Base-by-base conservation (phyloP, 1,284 basidiomycete genomes). In the Puccinia polysora region DNA sequence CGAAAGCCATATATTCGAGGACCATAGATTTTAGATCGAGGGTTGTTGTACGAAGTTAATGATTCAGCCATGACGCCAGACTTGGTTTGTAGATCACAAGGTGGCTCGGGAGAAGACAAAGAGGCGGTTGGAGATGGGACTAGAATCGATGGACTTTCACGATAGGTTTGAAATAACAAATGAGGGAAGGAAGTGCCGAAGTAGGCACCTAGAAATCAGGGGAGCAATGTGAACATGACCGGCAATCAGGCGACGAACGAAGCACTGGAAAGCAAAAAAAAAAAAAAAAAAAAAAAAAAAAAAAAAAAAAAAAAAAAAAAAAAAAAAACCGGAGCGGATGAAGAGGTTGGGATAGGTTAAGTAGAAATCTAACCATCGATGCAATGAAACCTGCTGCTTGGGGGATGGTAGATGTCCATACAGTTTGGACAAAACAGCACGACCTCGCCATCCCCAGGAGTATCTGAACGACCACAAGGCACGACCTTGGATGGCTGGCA, bases 341-440 rank as follows among this genome's bases (percentile, higher is more conserved):
- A n/a, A n/a, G n/a, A n/a, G n/a, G n/a, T n/a, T n/a, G n/a, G n/a
- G n/a, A n/a, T n/a, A n/a, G n/a, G n/a, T n/a, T n/a, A 30, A 32
- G 47, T 63, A 56, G 40, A 59, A 49, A 45, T 81, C 86, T 76
- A 78, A 88, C 95, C 96, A 81, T 99, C 96, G 36, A 99, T 91
- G 25, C 91, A 90, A 79, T 93, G 90, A 81, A 93, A 99, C 72
- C 94, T 87, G 80, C 90, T 93, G 81, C 90, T 94, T 3, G 95
- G 94, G 1, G 96, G 96, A 0, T 87, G 85, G 81, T 97, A 99
- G 76, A 96, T 91, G 79, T 99, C 96, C 76, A 95, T 89, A 81
- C 96, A 99, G 80, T 96, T 97, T 8, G 96, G 92, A 81, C 96
- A 99, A 81, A 89, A 98, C 62, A 99, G 85, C 81, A 98, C 98